phyloP scores from a whole-genome alignment of 495 filamentous ascomycete genomes.

The Platismatia glauca region DNA sequence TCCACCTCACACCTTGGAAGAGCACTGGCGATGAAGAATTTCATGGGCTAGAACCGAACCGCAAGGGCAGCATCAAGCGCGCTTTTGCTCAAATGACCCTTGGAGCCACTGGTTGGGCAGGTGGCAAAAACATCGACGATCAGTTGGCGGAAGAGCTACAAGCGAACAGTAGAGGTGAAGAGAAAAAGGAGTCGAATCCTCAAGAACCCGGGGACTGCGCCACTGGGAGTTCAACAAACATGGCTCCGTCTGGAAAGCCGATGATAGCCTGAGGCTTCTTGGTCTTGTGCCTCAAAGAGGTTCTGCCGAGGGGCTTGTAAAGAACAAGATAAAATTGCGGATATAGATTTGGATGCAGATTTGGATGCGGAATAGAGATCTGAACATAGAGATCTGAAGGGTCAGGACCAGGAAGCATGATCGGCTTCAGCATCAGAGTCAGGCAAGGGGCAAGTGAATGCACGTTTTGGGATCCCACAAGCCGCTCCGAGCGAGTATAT shows the following conservation, averaged over 20 bases:
- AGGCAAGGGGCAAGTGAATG: background rate
- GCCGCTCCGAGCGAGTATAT: background rate
- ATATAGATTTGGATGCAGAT: background rate
- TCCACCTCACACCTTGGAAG: constrained; percentile 18
- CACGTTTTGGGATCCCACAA: background rate
- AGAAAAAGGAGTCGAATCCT: background rate
- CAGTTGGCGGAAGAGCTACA: background rate
- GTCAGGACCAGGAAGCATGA: background rate
- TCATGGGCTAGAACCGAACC: background rate
- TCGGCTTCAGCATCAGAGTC: background rate
- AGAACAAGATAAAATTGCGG: background rate
- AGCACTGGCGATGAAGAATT: constrained; percentile 11
- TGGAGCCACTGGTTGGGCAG: constrained; percentile 9
- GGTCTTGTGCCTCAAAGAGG: background rate
- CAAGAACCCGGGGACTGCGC: background rate
- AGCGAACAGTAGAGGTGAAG: background rate
- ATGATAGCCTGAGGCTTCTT: background rate
- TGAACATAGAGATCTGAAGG: background rate
- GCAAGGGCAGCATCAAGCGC: constrained; percentile 5
- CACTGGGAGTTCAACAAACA: background rate
- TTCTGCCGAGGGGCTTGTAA: background rate
- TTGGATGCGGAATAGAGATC: background rate
- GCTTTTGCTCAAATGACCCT: constrained; percentile 11
- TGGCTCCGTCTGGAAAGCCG: background rate
- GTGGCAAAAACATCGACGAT: constrained; percentile 10